phyloP scores from a whole-genome alignment of 2,329 filamentous ascomycete genomes.

The Xylariaceae sp. region DNA sequence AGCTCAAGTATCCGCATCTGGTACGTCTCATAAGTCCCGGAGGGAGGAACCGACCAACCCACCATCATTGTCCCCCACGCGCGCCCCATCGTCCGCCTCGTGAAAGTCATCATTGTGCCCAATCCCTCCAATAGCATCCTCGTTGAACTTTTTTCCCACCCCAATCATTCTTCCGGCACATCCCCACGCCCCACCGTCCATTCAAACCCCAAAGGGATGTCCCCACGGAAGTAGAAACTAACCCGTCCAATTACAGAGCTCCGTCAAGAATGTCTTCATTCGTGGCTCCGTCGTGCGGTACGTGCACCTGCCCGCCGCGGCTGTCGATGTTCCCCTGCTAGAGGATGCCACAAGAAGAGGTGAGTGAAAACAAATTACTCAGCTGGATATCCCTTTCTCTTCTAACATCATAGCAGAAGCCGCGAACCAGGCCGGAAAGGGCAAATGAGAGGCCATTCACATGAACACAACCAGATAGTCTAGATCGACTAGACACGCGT shows the following conservation, averaged over 20 bases:
- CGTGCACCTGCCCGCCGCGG: conserved; percentile 75
- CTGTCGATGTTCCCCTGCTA: conserved; percentile 78
- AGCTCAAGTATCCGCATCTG: conserved; percentile 91
- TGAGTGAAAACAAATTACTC: conserved; percentile 30
- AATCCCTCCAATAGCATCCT: neutral
- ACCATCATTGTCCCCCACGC: neutral
- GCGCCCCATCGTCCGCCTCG: neutral
- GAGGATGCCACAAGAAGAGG: conserved; percentile 90
- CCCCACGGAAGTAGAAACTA: neutral
- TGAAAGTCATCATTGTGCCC: neutral
- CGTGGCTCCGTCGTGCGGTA: conserved; percentile 89
- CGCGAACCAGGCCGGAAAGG: conserved; percentile 52
- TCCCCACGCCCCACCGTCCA: neutral
- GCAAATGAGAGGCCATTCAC: conserved; percentile 37
- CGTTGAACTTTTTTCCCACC: neutral
- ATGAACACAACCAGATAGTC: neutral
- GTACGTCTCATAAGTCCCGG: conserved; percentile 40
- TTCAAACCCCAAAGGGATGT: neutral
- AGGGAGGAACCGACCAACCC: no score
- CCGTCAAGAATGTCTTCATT: conserved; percentile 95
- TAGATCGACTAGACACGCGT: neutral
- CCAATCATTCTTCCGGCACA: neutral
- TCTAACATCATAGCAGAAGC: conserved; percentile 41
- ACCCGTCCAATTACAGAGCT: conserved; percentile 41
- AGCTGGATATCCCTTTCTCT: neutral